A percentile compares a stretch with the other conserved stretches of the same genome.
Evolutionary conservation across 78 protist species (phyloP).

Genomic region (Dictyostelium firmibasis): DNA sequence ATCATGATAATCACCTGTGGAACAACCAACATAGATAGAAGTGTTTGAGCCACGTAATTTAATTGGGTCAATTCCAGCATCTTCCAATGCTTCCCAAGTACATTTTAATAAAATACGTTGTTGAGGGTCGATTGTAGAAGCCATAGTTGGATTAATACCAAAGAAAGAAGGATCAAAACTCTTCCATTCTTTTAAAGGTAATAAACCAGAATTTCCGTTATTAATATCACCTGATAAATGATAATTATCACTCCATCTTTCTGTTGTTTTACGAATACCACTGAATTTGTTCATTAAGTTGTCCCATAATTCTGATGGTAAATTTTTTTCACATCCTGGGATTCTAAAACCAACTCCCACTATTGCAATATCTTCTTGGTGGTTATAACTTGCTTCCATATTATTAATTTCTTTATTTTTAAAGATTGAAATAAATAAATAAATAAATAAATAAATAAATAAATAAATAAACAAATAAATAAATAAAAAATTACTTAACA

Average conservation of each 20-base stretch:
- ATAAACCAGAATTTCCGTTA: neutral
- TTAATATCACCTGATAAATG: neutral
- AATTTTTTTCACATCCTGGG: neutral
- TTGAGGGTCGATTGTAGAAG: neutral
- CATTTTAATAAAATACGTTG: no score
- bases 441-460: no score
- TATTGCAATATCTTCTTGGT: neutral
- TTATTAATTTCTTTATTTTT: neutral
- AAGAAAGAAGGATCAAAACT: neutral
- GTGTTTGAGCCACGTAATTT: neutral
- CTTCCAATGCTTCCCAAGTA: no score
- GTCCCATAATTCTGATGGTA: neutral
- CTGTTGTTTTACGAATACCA: neutral
- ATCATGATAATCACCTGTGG: neutral
- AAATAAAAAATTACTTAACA: no score
- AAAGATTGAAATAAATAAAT: no score
- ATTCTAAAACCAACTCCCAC: constrained; percentile 13
- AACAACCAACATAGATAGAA: neutral
- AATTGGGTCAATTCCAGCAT: neutral
- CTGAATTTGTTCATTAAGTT: neutral
- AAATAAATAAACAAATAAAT: no score
- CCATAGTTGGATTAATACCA: neutral
- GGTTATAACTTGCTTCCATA: neutral
- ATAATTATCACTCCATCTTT: no score
- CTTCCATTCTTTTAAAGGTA: neutral